These are phyloP conservation scores for Xerocomellus intermedius DNA, from an alignment of 768 basidiomycete species.

Conservation along the genomic window DNA sequence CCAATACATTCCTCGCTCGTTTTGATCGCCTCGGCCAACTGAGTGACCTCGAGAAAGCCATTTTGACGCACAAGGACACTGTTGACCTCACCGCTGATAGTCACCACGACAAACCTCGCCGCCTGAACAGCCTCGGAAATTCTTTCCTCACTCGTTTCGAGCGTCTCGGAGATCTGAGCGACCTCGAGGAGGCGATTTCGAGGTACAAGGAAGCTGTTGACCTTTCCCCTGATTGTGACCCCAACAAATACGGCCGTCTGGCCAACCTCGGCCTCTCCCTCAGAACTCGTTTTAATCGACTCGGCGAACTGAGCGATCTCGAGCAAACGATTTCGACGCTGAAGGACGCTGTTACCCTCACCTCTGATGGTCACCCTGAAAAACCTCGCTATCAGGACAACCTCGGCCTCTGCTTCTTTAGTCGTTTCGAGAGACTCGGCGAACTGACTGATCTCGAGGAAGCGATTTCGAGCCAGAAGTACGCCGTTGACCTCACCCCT, in stretches of 20 bases:
- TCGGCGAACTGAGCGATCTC: background rate
- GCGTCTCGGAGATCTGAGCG: background rate
- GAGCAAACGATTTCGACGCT: background rate
- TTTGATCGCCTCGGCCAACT: background rate
- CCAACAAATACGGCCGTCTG: background rate
- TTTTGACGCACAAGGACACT: background rate
- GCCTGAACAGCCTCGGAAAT: background rate
- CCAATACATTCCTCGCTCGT: background rate
- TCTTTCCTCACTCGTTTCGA: background rate
- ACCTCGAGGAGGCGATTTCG: background rate
- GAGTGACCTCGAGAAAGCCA: background rate
- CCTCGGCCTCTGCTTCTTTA: background rate
- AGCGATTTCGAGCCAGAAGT: background rate
- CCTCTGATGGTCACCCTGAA: background rate
- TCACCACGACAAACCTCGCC: background rate
- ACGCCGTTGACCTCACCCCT: background rate
- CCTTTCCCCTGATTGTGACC: background rate
- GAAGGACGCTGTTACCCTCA: background rate
- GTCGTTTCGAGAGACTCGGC: background rate
- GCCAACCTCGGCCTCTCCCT: background rate
- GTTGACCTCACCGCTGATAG: background rate
- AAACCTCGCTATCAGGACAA: background rate
- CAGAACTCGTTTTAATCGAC: background rate
- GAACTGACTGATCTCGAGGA: background rate
- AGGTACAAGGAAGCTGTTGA: background rate